Evolutionary conservation across 2,329 filamentous ascomycete species (phyloP), one percentile per base, ranked within the genome.

Genomic region (Rhinocladiella mackenziei): DNA sequence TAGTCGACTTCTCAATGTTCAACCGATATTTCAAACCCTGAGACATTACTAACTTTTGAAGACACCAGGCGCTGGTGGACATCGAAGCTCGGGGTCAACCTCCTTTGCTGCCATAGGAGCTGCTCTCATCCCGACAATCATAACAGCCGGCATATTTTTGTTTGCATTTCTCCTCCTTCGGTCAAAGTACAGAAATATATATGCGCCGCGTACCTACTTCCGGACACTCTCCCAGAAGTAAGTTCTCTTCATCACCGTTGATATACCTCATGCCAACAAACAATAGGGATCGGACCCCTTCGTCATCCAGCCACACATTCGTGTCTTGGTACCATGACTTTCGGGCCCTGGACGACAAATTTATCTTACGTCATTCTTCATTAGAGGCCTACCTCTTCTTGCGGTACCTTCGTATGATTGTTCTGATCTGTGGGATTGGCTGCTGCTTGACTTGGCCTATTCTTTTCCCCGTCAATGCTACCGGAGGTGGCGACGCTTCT

Each of bases 321-420:
- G 33, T 47, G 28, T 52, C 43, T 18, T 57, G 45, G 51, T 54
- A 44, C 25, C 47, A 51, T 23, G 54, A 72, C 1, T 78, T 80
- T 58, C 65, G 71, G 39, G 68, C 68, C 30, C 72, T 80, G 9
- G 71, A 76, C 5, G 89, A 97, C 62, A 80, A 81, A 17, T 86
- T 87, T 60, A 78, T 89, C n/a, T 78, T 97, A 4, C 86, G 92
- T 56, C 86, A 94, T 68, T 86, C 89, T 55, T 94, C 89, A 1
- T 76, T 97, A 41, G 91, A 97, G 63, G 86, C 85, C 14, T 97
- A 89, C 66, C 81, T 97, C 31, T 95, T 94, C 64, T 73, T 97
- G 17, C 86, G 91, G 14, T 94, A 91, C 58, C 69, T 97, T 48
- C 83, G 87, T 54, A 84, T 92, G 37, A 71, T 86, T 31, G 81